phyloP scores from a whole-genome alignment of 768 basidiomycete genomes.

The Coprinopsis marcescibilis region DNA sequence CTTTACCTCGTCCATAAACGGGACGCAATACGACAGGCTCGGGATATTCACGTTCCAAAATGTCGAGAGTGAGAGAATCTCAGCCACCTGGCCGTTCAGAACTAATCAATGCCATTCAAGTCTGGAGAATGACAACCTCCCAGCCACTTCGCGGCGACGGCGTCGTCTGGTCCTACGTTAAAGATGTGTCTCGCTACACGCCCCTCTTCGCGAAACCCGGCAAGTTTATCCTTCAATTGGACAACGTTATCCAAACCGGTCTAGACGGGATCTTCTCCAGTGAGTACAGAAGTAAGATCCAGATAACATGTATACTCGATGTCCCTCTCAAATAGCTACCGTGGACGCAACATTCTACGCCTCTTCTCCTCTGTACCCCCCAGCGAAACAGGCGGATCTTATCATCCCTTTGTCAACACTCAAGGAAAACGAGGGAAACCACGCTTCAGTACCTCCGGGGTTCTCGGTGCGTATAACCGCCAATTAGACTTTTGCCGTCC shows the following conservation, averaged over 20 bases:
- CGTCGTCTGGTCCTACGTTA: constrained; percentile 74
- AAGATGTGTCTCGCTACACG: constrained; percentile 69
- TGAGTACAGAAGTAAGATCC: no score
- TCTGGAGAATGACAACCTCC: constrained; percentile 78
- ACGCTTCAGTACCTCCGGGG: constrained; percentile 69
- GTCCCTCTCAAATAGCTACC: constrained; percentile 54
- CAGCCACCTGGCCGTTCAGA: background rate
- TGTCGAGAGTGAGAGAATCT: constrained; percentile 51
- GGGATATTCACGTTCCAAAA: constrained; percentile 72
- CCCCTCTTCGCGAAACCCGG: constrained; percentile 67
- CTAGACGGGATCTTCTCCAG: constrained; percentile 68
- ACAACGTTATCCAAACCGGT: constrained; percentile 57
- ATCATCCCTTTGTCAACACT: constrained; percentile 70
- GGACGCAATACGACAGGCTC: constrained; percentile 70
- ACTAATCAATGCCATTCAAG: constrained; percentile 24
- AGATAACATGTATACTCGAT: no score
- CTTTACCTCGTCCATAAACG: constrained; percentile 73
- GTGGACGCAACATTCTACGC: constrained; percentile 69
- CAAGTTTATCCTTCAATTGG: constrained; percentile 65
- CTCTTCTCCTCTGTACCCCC: constrained; percentile 49
- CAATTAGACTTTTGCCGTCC: background rate
- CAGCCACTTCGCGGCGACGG: constrained; percentile 63
- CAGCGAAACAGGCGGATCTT: constrained; percentile 52
- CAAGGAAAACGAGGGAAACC: constrained; percentile 56
- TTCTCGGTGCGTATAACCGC: constrained; percentile 46